These are phyloP conservation scores for Phaeosphaeria sp. DNA, from an alignment of 2,329 filamentous ascomycete genomes.

Conservation along the genomic window DNA sequence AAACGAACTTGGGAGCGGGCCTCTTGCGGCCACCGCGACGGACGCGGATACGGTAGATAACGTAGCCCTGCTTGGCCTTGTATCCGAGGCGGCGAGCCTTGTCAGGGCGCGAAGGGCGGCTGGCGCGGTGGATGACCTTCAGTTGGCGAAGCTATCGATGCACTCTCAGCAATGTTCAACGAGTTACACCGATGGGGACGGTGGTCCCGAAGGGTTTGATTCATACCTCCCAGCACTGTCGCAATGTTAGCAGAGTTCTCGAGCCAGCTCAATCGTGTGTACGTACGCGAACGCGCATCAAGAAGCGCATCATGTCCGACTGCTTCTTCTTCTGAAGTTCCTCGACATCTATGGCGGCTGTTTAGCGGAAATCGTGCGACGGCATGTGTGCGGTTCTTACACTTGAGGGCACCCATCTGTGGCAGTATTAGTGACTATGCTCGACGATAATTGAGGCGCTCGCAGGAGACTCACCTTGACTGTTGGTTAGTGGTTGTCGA, in stretches of 20 bases:
- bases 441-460: conserved; percentile 4
- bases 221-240: conserved; percentile 90
- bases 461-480: conserved; percentile 39
- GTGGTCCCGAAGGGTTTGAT: conserved; percentile 28
- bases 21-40: conserved; percentile 98
- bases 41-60: conserved; percentile 99
- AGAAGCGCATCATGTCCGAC: conserved; percentile 99
- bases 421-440: conserved; percentile 26
- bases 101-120: conserved; percentile 96
- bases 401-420: conserved; percentile 99
- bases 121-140: conserved; percentile 99
- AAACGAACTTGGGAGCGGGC: conserved; percentile 75
- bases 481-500: conserved; percentile 45
- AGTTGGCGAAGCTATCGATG: conserved; percentile 99
- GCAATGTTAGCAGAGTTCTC: conserved; percentile 37
- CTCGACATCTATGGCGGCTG: conserved; percentile 70
- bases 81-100: conserved; percentile 99
- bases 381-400: conserved; percentile 21
- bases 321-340: conserved; percentile 99
- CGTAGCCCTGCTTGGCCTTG: conserved; percentile 99
- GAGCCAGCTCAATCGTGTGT: conserved; percentile 13
- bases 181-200: conserved; percentile 70
- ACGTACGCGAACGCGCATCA: conserved; percentile 76
- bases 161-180: conserved; percentile 99
- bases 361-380: conserved; percentile 49